Base-by-base conservation (phyloP, 2,329 filamentous ascomycete species). In the Xylaria sp. region DNA sequence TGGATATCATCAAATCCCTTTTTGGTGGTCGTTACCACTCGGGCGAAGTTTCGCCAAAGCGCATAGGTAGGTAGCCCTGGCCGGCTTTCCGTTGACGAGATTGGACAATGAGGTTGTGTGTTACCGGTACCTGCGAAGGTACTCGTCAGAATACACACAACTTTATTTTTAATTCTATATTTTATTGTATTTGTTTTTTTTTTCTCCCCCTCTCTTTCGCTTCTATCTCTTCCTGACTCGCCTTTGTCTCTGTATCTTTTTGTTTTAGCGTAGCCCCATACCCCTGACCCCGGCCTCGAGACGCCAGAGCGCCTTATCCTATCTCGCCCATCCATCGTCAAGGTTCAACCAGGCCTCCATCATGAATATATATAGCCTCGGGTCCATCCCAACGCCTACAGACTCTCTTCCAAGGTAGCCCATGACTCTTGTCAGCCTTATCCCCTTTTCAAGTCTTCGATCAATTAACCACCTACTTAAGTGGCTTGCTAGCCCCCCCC, bases 281-380 rank as follows among this genome's bases (percentile, higher is more conserved):
- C 46, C 43, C 29, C 45, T 60, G 44, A 52, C 58, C 58, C 58
- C 59, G 58, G 45, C 48, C 56, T 42, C 54, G 4, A 21, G n/a
- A n/a, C n/a, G n/a, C n/a, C n/a, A n/a, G n/a, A n/a, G n/a, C 24
- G 52, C 48, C 54, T 58, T 56, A 56, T 60, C 46, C 48, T 58
- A 52, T 56, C 56, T 53, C 29, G n/a, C n/a, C n/a, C n/a, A n/a
- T n/a, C 48, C 57, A 58, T 54, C 54, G 41, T 54, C 57, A 50
- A 56, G 44, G 57, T 58, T 56, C 49, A 48, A 52, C 44, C 47
- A 56, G 52, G 43, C 44, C 48, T 60, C 51, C 44, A 57, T 49
- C 48, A 59, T 54, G 49, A 51, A 50, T 52, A 57, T 52, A 61
- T 61, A 63, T 61, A 63, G 52, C 52, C 51, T 59, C 56, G 56